Evolutionary conservation across 2,329 filamentous ascomycete genomes (phyloP).

Genomic region (Epichloe uncinata): DNA sequence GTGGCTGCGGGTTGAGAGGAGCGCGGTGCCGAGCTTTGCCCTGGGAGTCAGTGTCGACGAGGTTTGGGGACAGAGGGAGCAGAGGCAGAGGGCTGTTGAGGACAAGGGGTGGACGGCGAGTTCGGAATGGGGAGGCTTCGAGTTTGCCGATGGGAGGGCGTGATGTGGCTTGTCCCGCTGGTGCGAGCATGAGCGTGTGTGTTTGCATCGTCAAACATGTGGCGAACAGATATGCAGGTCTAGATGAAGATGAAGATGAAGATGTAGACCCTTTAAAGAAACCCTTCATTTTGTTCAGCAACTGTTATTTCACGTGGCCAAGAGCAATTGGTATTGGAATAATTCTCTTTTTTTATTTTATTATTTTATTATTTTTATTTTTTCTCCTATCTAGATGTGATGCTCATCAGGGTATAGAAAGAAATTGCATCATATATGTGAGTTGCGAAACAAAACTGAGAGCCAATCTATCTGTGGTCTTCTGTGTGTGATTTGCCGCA

Average conservation of each 20-base stretch:
- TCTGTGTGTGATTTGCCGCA: not conserved
- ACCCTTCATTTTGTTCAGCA: too few relatives aligned
- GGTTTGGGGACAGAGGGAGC: conserved; percentile 27
- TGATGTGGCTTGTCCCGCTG: too few relatives aligned
- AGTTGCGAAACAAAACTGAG: not conserved
- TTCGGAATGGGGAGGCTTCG: conserved; percentile 37
- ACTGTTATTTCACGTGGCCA: not conserved
- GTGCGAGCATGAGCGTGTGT: too few relatives aligned
- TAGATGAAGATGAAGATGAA: too few relatives aligned
- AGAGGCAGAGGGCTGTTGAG: conserved; percentile 27
- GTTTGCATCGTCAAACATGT: too few relatives aligned
- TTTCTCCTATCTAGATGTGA: conserved; percentile 8
- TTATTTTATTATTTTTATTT: not conserved
- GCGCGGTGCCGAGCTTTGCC: conserved; percentile 26
- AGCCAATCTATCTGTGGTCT: conserved; percentile 1
- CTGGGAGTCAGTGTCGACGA: conserved; percentile 29
- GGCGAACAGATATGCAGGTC: too few relatives aligned
- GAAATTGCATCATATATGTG: conserved; percentile 9
- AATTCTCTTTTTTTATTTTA: conserved; percentile 22
- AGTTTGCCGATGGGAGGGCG: conserved; percentile 18
- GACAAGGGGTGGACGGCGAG: conserved; percentile 31
- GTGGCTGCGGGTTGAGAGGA: conserved; percentile 38
- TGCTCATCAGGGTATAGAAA: conserved; percentile 13
- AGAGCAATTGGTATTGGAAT: conserved; percentile 14
- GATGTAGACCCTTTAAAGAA: too few relatives aligned